These are phyloP conservation scores for Plasmodium berghei DNA, from an alignment of 169 alveolate species.

Conservation along the genomic window DNA sequence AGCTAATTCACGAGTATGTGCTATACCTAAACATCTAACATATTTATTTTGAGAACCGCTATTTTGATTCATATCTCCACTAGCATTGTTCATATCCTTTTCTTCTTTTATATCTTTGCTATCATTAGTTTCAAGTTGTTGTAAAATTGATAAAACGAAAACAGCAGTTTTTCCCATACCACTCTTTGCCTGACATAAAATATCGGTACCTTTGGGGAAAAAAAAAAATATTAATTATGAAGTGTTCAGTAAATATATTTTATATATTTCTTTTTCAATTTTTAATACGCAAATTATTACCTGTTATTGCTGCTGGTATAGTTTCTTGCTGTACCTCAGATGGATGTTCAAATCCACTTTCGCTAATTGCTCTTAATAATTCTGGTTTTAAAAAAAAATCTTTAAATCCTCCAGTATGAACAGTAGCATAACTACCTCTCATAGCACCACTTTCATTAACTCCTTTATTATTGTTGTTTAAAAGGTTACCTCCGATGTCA, in stretches of 20 bases:
- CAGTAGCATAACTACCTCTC: slow-evolving; percentile 92
- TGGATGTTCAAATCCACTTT: slow-evolving; percentile 99
- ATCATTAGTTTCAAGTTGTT: slow-evolving; percentile 94
- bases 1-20: slow-evolving; percentile 99
- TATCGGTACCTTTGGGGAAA: slow-evolving; percentile 93
- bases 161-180: slow-evolving; percentile 99
- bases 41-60: slow-evolving; percentile 78
- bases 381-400: slow-evolving; percentile 98
- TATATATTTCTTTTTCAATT: neutral
- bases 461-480: slow-evolving; percentile 77
- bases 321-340: slow-evolving; percentile 99
- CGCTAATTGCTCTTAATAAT: slow-evolving; percentile 96
- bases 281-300: slow-evolving; percentile 77
- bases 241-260: neutral
- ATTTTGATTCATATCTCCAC: slow-evolving; percentile 74
- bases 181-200: slow-evolving; percentile 99
- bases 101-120: slow-evolving; percentile 84
- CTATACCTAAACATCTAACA: slow-evolving; percentile 94
- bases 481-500: slow-evolving; percentile 54
- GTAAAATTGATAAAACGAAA: slow-evolving; percentile 97
- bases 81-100: slow-evolving; percentile 72
- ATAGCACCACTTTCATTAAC: slow-evolving; percentile 84
- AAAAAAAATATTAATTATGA: neutral
- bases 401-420: slow-evolving; percentile 95
- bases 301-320: slow-evolving; percentile 98